Evolutionary conservation across 495 filamentous ascomycete species (phyloP), one percentile per base, ranked within the genome.

Genomic region (Hypoxylon rickii): DNA sequence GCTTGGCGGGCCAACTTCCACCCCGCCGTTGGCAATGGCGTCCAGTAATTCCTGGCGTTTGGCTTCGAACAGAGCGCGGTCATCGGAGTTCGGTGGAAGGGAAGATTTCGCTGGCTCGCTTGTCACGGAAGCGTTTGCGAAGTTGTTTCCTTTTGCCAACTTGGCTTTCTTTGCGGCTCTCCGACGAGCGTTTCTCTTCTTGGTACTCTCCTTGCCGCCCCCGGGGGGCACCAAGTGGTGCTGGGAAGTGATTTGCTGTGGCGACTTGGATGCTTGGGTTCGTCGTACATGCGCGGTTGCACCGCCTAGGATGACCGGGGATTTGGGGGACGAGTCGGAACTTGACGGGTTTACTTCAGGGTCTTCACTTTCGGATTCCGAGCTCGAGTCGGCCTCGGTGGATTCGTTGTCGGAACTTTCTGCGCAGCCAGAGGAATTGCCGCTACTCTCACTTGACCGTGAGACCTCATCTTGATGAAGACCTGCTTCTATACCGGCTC

Each of bases 141-240:
- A 16, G 48, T 55, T 49, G 44, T 12, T 40, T 44, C 20, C 54
- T n/a, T 40, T 64, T 72, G 24, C 58, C 67, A 0, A n/a, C n/a
- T n/a, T n/a, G n/a, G 63, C 61, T 18, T 58, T 55, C 2, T 49
- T 48, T 10, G 67, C 56, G 5, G 64, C 55, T 51, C 70, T 68
- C 36, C 74, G 68, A 5, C 77, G 68, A 18, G 70, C 70, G 40
- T 80, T 80, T 6, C 77, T 67, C 37, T 63, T 71, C 58, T 70
- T 69, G 0, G 77, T 78, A 0, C 52, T 50, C 1, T 65, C 59
- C 24, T 65, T 71, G 8, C 75, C 76, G 47, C 67, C 29, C 55
- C 73, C 48, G 51, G 74, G 34, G 44, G 58, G 68, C 1, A 70
- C 67, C 11, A 46, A 32, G n/a, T 24, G 13, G 10, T 18, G 11